A percentile compares a stretch with the other conserved stretches of the same genome.
Evolutionary conservation across 1,284 basidiomycete species (phyloP).

Genomic region (Moesziomyces parantarcticus): DNA sequence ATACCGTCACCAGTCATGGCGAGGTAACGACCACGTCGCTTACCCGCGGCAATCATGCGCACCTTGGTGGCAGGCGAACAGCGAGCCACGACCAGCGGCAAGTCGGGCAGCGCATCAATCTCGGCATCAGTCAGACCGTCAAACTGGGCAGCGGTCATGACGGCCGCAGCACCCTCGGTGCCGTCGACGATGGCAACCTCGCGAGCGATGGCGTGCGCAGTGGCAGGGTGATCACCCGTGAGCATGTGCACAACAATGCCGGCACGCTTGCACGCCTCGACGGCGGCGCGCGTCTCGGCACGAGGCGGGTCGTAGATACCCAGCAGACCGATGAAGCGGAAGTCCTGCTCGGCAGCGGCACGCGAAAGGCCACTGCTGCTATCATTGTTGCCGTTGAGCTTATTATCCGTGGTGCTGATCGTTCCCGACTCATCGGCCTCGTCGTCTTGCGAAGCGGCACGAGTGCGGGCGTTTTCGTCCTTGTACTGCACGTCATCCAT

Average conservation of each 20-base stretch:
- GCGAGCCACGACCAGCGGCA: constrained; percentile 59
- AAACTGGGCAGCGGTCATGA: constrained; percentile 59
- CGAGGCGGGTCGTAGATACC: constrained; percentile 63
- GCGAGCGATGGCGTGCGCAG: constrained; percentile 57
- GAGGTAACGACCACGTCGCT: constrained; percentile 47
- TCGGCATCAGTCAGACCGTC: constrained; percentile 54
- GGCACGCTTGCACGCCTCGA: constrained; percentile 57
- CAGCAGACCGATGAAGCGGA: constrained; percentile 60
- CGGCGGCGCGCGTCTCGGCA: constrained; percentile 57
- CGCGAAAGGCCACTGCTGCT: constrained; percentile 39
- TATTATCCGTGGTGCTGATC: constrained; percentile 38
- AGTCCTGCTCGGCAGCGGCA: constrained; percentile 52
- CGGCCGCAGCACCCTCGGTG: constrained; percentile 41
- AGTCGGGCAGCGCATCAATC: constrained; percentile 50
- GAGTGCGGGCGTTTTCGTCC: constrained; percentile 44
- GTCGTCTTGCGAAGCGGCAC: constrained; percentile 17
- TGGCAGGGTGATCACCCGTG: constrained; percentile 61
- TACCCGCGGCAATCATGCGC: constrained; percentile 58
- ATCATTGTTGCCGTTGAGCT: constrained; percentile 8
- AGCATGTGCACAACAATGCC: constrained; percentile 63
- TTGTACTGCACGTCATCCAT: constrained; percentile 49
- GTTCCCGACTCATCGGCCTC: constrained; percentile 31
- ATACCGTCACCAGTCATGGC: constrained; percentile 71
- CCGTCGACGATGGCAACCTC: constrained; percentile 59
- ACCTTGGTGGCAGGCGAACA: constrained; percentile 64